These are phyloP conservation scores for Persicaria tinctoria DNA, from an alignment of 148 eudicot genomes.

Conservation along the genomic window DNA sequence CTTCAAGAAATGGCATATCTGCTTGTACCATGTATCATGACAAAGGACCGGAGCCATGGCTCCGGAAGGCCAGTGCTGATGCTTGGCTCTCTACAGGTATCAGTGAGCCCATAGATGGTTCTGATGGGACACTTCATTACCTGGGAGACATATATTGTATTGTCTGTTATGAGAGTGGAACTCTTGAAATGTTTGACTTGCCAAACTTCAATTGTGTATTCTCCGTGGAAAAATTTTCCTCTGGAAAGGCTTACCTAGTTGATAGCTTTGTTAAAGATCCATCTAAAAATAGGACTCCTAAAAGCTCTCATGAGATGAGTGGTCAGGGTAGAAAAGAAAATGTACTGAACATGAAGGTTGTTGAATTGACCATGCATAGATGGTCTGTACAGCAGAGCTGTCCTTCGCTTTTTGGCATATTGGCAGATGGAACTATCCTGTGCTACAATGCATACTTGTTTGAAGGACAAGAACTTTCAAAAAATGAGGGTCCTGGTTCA, in stretches of 20 bases:
- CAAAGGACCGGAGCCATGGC: constrained; percentile 95
- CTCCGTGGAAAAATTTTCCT: constrained; percentile 64
- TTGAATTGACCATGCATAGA: constrained; percentile 81
- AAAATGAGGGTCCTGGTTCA: constrained; percentile 41
- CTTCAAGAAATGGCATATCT: constrained; percentile 55
- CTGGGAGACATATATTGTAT: constrained; percentile 83
- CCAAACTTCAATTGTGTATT: constrained; percentile 75
- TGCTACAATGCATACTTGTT: constrained; percentile 85
- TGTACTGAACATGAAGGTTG: constrained; percentile 50
- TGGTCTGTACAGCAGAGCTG: constrained; percentile 78
- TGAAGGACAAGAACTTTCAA: constrained; percentile 68
- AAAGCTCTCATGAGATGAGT: constrained; percentile 28
- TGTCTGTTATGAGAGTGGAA: constrained; percentile 71
- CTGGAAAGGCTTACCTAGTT: constrained; percentile 63
- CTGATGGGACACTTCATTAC: constrained; percentile 71
- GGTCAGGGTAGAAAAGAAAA: constrained; percentile 63
- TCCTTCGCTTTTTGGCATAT: constrained; percentile 71
- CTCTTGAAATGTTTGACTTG: constrained; percentile 84
- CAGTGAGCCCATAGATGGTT: constrained; percentile 82
- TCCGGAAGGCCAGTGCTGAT: constrained; percentile 85
- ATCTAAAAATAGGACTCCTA: constrained; percentile 24
- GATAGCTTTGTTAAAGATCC: constrained; percentile 54
- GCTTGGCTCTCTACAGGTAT: constrained; percentile 95
- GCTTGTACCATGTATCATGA: constrained; percentile 89
- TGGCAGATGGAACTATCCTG: constrained; percentile 83